These are phyloP conservation scores for Rubia tinctorum DNA, from an alignment of 305 asterid species.

Conservation along the genomic window DNA sequence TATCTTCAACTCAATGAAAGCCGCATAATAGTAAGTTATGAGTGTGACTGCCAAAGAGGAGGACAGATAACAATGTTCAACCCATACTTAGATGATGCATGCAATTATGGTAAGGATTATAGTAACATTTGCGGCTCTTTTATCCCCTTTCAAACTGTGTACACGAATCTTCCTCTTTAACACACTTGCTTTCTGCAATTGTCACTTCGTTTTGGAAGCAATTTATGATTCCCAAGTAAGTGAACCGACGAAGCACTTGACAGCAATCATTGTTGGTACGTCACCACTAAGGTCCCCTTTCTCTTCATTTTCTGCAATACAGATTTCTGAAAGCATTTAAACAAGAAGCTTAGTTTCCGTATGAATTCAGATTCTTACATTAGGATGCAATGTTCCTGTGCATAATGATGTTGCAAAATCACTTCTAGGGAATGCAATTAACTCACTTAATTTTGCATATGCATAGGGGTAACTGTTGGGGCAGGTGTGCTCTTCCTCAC, in stretches of 20 bases:
- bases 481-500: background rate
- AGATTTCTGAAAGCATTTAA: background rate
- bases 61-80: background rate
- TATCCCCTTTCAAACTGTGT: background rate
- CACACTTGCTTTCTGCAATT: background rate
- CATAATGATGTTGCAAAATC: background rate
- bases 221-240: background rate
- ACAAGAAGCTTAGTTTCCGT: background rate
- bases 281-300: background rate
- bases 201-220: background rate
- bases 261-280: background rate
- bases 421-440: background rate
- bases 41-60: background rate
- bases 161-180: background rate
- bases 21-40: background rate
- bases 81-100: constrained; percentile 9
- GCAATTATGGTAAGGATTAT: background rate
- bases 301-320: background rate
- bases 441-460: background rate
- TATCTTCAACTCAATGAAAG: too few relatives aligned
- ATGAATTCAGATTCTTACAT: background rate
- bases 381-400: background rate
- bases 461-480: constrained; percentile 1
- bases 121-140: background rate
- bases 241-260: background rate